phyloP scores from a whole-genome alignment of 257 asterid species.

The Lycium barbarum region DNA sequence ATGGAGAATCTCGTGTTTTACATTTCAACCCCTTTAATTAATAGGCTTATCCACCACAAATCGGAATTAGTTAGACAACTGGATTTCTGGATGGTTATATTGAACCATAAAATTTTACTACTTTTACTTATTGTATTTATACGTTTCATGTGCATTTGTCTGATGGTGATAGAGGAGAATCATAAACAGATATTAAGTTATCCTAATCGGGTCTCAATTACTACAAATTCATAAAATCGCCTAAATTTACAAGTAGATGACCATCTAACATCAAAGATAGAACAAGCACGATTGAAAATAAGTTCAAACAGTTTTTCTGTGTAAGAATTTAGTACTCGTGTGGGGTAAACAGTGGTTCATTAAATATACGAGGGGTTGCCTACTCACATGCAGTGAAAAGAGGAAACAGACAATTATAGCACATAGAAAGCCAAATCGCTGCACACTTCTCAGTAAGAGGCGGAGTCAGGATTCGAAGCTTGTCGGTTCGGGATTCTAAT shows the following conservation, averaged over 20 bases:
- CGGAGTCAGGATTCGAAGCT: no score
- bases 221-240: no score
- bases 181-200: background rate
- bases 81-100: background rate
- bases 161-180: background rate
- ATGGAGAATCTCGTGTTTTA: background rate
- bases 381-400: slow-evolving; percentile 35
- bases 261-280: no score
- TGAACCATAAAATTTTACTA: background rate
- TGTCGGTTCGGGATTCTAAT: no score
- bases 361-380: background rate
- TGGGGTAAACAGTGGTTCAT: slow-evolving; percentile 1
- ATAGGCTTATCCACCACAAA: no score
- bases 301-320: background rate
- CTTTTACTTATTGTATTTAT: background rate
- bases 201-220: no score
- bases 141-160: background rate
- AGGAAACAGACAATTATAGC: slow-evolving; percentile 40
- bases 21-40: no score
- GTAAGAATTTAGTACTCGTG: background rate
- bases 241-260: no score
- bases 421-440: slow-evolving; percentile 38
- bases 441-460: slow-evolving; percentile 32
- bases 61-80: background rate
- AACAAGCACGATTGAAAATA: background rate